Base-by-base conservation (phyloP, 148 eudicot species). In the Cornus controversa region DNA sequence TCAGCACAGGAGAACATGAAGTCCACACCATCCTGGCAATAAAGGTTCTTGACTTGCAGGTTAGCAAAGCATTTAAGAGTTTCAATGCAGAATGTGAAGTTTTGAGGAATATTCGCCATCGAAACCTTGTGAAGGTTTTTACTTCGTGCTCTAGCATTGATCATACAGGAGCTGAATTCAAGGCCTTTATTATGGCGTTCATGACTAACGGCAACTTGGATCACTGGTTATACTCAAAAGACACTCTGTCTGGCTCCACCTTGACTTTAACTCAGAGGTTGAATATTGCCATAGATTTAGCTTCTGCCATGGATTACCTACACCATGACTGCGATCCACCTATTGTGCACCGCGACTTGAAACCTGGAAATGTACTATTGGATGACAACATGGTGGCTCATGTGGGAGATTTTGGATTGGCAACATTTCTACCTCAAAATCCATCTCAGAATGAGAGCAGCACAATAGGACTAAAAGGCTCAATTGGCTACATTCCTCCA, bases 381-480 rank as follows among this genome's bases (percentile, higher is more conserved):
- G 67, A 65, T 26, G 67, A 65, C 15, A 25, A 65, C 27, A 24
- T 65, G 29, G 16, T 14, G 14, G 67, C 31, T 65, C 67, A 65
- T 65, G 67, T 65, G 28, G 67, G 67, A 65, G 67, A 65, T 65
- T 65, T 65, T 25, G 67, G 67, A 26, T 65, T 65, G 67, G 67
- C 29, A 24, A 65, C 31, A 15, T 65, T 65, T 65, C 31, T 65
- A 9, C 3, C 2, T 6, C 13, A 25, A 24, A 65, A 8, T 24
- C 14, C 67, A 65, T 26, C 67, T 23, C 29, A 65, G 31, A 25
- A 26, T 11, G 27, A 24, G 13, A 65, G 29, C 6, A 65, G 29
- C 67, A 65, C 67, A 65, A 24, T 65, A 2, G 67, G 67, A 10
- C 67, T 65, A 65, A 65, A 65, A 26, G 67, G 67, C 34, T 24